Conservation (phyloP, 768 basidiomycete genomes). For the Paxillus ammoniavirescens region DNA sequence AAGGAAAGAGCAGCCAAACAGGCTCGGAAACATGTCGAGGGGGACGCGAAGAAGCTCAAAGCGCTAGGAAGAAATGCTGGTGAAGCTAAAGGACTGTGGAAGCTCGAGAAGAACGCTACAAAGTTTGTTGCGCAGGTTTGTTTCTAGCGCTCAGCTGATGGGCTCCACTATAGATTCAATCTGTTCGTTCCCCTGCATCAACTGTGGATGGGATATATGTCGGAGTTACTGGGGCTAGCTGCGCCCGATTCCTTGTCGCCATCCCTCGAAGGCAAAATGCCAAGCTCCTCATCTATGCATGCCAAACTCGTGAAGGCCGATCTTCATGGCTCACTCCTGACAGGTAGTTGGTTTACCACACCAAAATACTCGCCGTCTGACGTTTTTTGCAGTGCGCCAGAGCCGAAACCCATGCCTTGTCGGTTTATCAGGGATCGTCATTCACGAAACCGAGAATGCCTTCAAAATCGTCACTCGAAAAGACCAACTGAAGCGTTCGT, state of each 20-base stretch:
- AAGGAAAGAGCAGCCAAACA: conserved; percentile 51
- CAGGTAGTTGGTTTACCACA: conserved; percentile 44
- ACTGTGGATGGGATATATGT: conserved; percentile 89
- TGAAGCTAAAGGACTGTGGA: conserved; percentile 63
- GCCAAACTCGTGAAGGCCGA: conserved; percentile 89
- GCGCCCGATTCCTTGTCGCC: conserved; percentile 29
- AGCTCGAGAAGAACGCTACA: conserved; percentile 52
- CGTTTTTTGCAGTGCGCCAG: conserved; percentile 53
- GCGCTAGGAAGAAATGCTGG: conserved; percentile 52
- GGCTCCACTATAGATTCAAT: conserved; percentile 50
- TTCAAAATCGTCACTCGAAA: conserved; percentile 78
- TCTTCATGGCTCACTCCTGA: conserved; percentile 77
- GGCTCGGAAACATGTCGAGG: conserved; percentile 41
- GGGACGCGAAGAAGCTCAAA: conserved; percentile 44
- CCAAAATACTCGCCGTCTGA: neutral
- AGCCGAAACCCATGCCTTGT: conserved; percentile 78
- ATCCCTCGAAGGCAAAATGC: conserved; percentile 38
- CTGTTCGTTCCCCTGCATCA: conserved; percentile 74
- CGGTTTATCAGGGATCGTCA: conserved; percentile 75
- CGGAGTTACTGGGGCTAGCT: conserved; percentile 68
- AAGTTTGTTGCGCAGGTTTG: conserved; percentile 40
- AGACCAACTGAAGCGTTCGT: conserved; percentile 67
- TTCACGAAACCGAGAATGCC: conserved; percentile 87
- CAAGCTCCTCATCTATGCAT: conserved; percentile 62
- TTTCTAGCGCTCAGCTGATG: conserved; percentile 1